Evolutionary conservation across 2,329 filamentous ascomycete species (phyloP).

Genomic region (Colletotrichum sp.): DNA sequence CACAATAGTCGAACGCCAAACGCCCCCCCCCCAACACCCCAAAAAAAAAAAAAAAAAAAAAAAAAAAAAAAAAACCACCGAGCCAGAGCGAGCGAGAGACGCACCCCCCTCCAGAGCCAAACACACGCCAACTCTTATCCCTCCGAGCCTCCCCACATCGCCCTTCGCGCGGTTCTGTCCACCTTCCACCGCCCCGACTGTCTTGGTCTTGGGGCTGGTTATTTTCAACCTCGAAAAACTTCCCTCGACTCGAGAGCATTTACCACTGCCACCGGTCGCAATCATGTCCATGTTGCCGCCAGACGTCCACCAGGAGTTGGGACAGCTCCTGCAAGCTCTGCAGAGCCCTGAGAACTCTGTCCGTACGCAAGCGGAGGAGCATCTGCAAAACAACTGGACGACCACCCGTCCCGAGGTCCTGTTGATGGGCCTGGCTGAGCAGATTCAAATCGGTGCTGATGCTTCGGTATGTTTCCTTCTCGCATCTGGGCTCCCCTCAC

Average conservation of each 20-base stretch:
- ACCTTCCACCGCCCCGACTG: conserved; percentile 16
- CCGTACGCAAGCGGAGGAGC: conserved; percentile 86
- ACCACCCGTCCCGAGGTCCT: conserved; percentile 81
- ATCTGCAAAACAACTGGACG: conserved; percentile 91
- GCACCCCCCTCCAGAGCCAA: conserved; percentile 18
- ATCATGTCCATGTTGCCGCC: conserved; percentile 85
- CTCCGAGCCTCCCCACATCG: conserved; percentile 7
- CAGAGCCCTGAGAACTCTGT: conserved; percentile 88
- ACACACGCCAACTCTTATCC: conserved; percentile 14
- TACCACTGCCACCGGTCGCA: conserved; percentile 2
- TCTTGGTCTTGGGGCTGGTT: conserved; percentile 18
- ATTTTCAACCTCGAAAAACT: background rate
- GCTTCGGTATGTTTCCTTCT: conserved; percentile 59
- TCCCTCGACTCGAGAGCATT: background rate
- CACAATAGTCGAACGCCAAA: too few relatives aligned
- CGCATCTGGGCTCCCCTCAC: background rate
- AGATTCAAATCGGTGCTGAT: conserved; percentile 81
- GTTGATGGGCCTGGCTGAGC: conserved; percentile 92
- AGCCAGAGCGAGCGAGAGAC: conserved; percentile 3
- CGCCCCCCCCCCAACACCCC: too few relatives aligned
- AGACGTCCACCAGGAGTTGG: conserved; percentile 84
- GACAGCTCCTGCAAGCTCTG: conserved; percentile 85
- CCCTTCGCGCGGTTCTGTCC: conserved; percentile 4
- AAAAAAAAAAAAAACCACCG: background rate
- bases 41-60: too few relatives aligned